phyloP scores from a whole-genome alignment of 768 basidiomycete species.

The Chlorophyllum brunneum region DNA sequence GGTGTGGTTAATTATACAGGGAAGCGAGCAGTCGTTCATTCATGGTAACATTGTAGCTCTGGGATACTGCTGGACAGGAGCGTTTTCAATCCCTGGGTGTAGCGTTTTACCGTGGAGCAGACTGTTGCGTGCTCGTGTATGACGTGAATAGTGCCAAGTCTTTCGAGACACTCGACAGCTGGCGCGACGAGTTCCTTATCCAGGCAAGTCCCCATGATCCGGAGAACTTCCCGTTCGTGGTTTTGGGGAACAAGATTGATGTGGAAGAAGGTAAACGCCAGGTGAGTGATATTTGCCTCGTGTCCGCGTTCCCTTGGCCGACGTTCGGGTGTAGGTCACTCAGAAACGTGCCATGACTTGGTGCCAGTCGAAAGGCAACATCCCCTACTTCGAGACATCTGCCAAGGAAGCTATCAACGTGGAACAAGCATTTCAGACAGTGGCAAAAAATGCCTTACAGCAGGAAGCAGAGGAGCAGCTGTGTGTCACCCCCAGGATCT shows the following conservation, averaged over 20 bases:
- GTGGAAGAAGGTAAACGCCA: slow-evolving; percentile 98
- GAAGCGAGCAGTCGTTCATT: background rate
- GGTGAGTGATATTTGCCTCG: slow-evolving; percentile 41
- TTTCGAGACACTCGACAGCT: slow-evolving; percentile 97
- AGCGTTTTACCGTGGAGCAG: slow-evolving; percentile 98
- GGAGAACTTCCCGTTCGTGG: slow-evolving; percentile 99
- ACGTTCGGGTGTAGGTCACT: slow-evolving; percentile 60
- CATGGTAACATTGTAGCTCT: slow-evolving; percentile 52
- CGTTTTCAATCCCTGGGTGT: slow-evolving; percentile 99
- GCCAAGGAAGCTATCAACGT: slow-evolving; percentile 99
- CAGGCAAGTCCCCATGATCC: slow-evolving; percentile 98
- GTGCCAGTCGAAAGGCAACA: slow-evolving; percentile 99
- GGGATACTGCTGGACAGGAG: slow-evolving; percentile 99
- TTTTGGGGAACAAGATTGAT: slow-evolving; percentile 99
- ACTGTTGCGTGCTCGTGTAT: slow-evolving; percentile 98
- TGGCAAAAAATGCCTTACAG: slow-evolving; percentile 98
- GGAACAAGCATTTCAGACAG: slow-evolving; percentile 99
- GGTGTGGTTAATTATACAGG: slow-evolving; percentile 37
- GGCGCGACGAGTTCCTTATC: slow-evolving; percentile 99
- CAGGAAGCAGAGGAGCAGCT: slow-evolving; percentile 96
- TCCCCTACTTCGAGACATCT: slow-evolving; percentile 99
- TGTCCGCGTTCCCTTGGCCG: background rate
- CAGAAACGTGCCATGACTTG: slow-evolving; percentile 99
- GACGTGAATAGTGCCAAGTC: slow-evolving; percentile 99
- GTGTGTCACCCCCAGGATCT: slow-evolving; percentile 41